These are phyloP conservation scores for Coelastrella sp. DNA, from an alignment of 139 green algal species.

Conservation along the genomic window DNA sequence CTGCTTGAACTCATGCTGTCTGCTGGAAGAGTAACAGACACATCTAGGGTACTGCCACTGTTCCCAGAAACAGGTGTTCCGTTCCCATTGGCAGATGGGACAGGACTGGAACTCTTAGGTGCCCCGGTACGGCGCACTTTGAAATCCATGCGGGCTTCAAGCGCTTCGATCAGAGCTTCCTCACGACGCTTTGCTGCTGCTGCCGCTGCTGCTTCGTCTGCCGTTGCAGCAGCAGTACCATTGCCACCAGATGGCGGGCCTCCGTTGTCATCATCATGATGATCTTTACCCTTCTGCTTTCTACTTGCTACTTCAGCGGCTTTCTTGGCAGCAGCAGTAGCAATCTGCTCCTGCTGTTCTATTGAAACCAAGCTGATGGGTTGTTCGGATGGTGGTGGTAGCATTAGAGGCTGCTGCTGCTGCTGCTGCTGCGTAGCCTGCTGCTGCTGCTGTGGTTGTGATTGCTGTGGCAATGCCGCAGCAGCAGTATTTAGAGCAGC, in stretches of 20 bases:
- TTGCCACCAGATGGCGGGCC: not conserved
- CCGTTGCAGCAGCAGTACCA: conserved; percentile 36
- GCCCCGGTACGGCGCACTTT: conserved; percentile 6
- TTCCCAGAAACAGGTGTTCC: not conserved
- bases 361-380: not conserved
- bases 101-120: not conserved
- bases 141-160: conserved; percentile 29
- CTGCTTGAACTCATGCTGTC: not conserved
- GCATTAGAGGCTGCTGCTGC: conserved; percentile 34
- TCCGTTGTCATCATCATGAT: not conserved
- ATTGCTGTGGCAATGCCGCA: not conserved
- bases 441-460: conserved; percentile 24
- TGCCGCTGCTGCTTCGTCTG: conserved; percentile 28
- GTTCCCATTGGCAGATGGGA: not conserved
- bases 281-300: not conserved
- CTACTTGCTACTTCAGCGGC: not conserved
- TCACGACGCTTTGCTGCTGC: conserved; percentile 26
- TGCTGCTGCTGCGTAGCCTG: conserved; percentile 8
- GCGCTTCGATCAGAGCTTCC: conserved; percentile 19
- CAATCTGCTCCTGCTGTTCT: conserved; percentile 1
- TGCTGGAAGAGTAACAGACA: conserved; percentile 24
- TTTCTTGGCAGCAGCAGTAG: not conserved
- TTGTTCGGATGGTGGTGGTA: not conserved
- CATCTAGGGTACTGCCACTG: not conserved
- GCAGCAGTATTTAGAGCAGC: conserved; percentile 34